phyloP scores from a whole-genome alignment of 495 filamentous ascomycete species.

The Penicillium malachiteum region DNA sequence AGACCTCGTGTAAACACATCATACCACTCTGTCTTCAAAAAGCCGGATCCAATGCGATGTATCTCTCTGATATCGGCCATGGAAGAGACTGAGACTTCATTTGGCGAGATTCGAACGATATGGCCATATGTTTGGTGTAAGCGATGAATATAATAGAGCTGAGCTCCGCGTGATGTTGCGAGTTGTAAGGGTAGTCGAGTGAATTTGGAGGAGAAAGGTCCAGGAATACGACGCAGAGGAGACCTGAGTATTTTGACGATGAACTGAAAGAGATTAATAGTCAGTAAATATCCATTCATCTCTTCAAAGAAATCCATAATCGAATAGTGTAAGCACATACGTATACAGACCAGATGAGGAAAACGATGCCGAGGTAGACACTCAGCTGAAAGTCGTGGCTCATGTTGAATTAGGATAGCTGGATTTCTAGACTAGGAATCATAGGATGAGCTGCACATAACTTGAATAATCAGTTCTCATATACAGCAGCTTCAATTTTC shows the following conservation, averaged over 20 bases:
- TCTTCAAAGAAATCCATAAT: too few species aligned
- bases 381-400: too few species aligned
- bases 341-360: background rate
- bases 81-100: background rate
- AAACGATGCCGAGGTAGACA: too few species aligned
- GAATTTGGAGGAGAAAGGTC: background rate
- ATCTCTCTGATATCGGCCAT: background rate
- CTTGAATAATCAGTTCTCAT: too few species aligned
- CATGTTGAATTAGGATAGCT: too few species aligned
- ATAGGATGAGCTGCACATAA: too few species aligned
- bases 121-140: background rate
- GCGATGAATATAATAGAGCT: background rate
- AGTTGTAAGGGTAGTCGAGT: background rate
- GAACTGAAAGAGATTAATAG: background rate
- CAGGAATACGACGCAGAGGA: background rate
- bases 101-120: background rate
- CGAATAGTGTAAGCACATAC: background rate
- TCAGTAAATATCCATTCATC: background rate
- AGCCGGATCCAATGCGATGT: background rate
- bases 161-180: background rate
- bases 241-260: background rate
- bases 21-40: background rate
- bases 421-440: too few species aligned
- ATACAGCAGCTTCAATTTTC: too few species aligned
- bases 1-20: background rate